Evolutionary conservation across 1,284 basidiomycete species (phyloP).

Genomic region (Trichosporon ovoides): DNA sequence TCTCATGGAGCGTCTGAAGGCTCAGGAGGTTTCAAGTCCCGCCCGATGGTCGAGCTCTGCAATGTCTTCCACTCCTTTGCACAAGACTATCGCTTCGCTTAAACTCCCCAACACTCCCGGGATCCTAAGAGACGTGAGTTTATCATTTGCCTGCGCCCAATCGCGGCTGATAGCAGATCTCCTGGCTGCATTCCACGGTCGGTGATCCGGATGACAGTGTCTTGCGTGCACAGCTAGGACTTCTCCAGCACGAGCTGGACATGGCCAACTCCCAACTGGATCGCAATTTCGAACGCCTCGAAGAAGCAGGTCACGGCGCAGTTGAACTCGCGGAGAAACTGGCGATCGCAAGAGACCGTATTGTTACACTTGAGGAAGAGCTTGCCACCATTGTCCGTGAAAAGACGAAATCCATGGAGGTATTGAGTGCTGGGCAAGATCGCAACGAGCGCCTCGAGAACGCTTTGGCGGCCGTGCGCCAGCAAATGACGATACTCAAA

Average conservation of each 20-base stretch:
- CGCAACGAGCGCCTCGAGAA: constrained; percentile 25
- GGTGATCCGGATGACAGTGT: constrained; percentile 43
- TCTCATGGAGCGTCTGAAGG: constrained; percentile 25
- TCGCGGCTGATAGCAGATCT: constrained; percentile 26
- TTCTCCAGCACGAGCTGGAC: constrained; percentile 48
- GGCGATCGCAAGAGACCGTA: constrained; percentile 40
- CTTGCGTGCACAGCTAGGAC: constrained; percentile 47
- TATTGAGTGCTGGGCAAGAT: not conserved
- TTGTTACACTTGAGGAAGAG: constrained; percentile 45
- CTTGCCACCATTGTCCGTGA: constrained; percentile 26
- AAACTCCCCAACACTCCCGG: constrained; percentile 45
- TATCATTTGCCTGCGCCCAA: not conserved
- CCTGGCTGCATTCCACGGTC: constrained; percentile 44
- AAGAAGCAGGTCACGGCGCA: constrained; percentile 46
- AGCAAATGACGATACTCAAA: constrained; percentile 32
- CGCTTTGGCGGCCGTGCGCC: constrained; percentile 30
- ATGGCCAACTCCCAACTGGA: constrained; percentile 50
- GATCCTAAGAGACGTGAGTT: constrained; percentile 43
- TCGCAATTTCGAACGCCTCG: constrained; percentile 50
- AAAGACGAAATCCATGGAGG: constrained; percentile 28
- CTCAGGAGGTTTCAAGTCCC: not conserved
- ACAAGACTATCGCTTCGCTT: constrained; percentile 35
- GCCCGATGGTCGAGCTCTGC: constrained; percentile 9
- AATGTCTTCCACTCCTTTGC: constrained; percentile 28
- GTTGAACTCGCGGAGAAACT: constrained; percentile 48